phyloP scores from a whole-genome alignment of 257 asterid species.

The Sherardia arvensis region DNA sequence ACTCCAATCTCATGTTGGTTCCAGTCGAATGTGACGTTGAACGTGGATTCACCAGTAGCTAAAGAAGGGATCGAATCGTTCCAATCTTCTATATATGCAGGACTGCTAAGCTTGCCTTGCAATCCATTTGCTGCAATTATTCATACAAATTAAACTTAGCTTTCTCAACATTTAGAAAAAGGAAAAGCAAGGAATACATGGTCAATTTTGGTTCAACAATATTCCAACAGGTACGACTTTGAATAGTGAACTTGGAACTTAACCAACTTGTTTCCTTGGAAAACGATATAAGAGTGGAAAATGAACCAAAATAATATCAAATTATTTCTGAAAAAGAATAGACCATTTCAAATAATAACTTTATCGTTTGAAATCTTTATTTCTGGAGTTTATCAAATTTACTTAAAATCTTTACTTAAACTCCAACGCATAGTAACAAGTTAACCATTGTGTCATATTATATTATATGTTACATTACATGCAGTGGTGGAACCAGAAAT shows the following conservation, averaged over 20 bases:
- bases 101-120: constrained; percentile 18
- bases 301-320: too few relatives aligned
- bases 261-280: background rate
- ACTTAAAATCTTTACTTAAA: too few relatives aligned
- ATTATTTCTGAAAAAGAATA: too few relatives aligned
- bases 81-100: constrained; percentile 24
- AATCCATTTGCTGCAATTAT: constrained; percentile 3
- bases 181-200: too few relatives aligned
- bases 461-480: too few relatives aligned
- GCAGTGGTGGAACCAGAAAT: too few relatives aligned
- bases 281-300: background rate
- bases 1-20: constrained; percentile 18
- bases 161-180: background rate
- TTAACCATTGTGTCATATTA: too few relatives aligned
- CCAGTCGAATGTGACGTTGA: constrained; percentile 18
- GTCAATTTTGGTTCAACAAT: background rate
- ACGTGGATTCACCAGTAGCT: constrained; percentile 22
- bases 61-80: background rate
- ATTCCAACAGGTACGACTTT: background rate
- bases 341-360: background rate
- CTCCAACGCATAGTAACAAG: too few relatives aligned
- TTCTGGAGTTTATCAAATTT: too few relatives aligned
- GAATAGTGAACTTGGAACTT: too few relatives aligned
- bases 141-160: background rate
- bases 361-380: too few relatives aligned